Conservation (phyloP, 345 rosid genomes). For the Hirschfeldia incana region DNA sequence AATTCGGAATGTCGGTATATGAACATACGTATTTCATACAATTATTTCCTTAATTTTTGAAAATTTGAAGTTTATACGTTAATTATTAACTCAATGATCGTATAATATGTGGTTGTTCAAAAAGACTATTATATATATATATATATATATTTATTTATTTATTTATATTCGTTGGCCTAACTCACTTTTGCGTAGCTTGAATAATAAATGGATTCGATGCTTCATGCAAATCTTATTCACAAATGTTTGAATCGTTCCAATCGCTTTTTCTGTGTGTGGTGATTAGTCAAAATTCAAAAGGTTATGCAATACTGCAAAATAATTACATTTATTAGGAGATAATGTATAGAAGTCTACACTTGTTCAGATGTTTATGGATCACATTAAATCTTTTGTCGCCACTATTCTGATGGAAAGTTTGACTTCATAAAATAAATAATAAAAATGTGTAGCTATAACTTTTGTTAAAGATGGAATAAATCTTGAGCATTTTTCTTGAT, state of each 20-base stretch:
- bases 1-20: background rate
- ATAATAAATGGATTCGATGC: conserved; percentile 25
- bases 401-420: conserved; percentile 12
- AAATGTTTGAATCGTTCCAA: background rate
- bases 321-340: background rate
- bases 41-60: background rate
- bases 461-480: background rate
- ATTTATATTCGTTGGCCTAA: conserved; percentile 24
- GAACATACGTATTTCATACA: background rate
- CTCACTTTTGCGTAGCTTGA: conserved; percentile 28
- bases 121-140: background rate
- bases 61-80: background rate
- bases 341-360: conserved; percentile 21
- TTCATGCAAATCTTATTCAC: conserved; percentile 3
- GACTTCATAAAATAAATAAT: conserved; percentile 1
- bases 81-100: background rate
- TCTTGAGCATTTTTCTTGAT: background rate
- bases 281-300: conserved; percentile 8
- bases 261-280: conserved; percentile 1
- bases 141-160: too few species aligned
- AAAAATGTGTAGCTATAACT: background rate
- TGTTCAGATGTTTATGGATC: conserved; percentile 11
- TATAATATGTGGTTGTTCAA: background rate
- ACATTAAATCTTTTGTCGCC: conserved; percentile 1
- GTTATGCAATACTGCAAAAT: background rate